Evolutionary conservation across 2,329 filamentous ascomycete species (phyloP), one percentile per base, ranked within the genome.

Genomic region (Dendryphion nanum): DNA sequence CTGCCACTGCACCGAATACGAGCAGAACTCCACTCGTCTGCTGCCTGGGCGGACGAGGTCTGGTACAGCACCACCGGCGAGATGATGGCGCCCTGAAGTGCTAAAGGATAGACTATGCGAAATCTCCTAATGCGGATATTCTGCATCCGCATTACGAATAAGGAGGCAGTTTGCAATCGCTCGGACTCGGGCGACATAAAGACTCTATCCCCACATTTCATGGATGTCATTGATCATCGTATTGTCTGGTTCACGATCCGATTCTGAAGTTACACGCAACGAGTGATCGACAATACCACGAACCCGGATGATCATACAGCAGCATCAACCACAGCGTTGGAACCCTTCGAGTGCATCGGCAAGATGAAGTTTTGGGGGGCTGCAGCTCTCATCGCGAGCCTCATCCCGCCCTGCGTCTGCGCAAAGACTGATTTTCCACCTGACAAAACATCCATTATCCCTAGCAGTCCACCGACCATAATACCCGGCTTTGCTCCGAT

Each of bases 361-460:
- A 49, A 28, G 29, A 57, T 59, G 51, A 48, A 30, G 21, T 4
- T 39, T 15, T 29, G 44, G 6, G 26, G 5, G 15, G 4, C 18
- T 19, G 30, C 15, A 5, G 12, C 35, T 12, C 18, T 42, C 16
- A 16, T 34, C 31, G 10, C n/a, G 23, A 19, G 35, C 30, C 6
- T 20, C 28, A 18, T 51, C 16, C 33, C 32, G 16, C 42, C 6
- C 26, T 40, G 37, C 40, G n/a, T 36, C n/a, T 10, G 40, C 44
- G 12, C 33, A 33, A 30, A 10, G 10, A 30, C 41, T 15, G 20
- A 31, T 13, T 16, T 30, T n/a, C 37, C 37, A 4, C 38, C 42
- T 31, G 28, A 33, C 13, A 49, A 42, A 12, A 35, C 41, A 24
- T 32, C 48, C n/a, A 41, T 53, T 18, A 58, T 58, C 17, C 54